Conservation (phyloP, 2,329 filamentous ascomycete genomes). For the Chrysoporthe austroafricana region DNA sequence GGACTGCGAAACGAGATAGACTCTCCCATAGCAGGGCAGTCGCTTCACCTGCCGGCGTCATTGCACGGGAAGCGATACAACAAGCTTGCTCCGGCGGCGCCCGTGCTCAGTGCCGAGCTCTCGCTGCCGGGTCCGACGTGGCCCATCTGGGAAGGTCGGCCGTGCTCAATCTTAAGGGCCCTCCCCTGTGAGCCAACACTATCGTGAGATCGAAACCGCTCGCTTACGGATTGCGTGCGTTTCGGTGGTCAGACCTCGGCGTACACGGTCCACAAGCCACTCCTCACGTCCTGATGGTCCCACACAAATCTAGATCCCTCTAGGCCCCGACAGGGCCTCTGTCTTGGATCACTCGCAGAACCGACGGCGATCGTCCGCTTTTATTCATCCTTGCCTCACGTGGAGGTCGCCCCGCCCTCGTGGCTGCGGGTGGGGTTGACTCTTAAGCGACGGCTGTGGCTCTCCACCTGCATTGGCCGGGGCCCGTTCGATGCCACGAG, state of each 20-base stretch:
- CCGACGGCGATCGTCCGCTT: neutral
- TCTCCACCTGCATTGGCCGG: too few species aligned
- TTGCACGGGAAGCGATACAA: neutral
- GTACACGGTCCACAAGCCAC: neutral
- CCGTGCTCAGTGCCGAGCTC: neutral
- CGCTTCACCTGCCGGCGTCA: neutral
- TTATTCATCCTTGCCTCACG: neutral
- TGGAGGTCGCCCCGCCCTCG: too few species aligned
- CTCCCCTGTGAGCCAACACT: neutral
- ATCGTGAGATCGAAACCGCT: neutral
- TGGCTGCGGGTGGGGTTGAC: too few species aligned
- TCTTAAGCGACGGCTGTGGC: too few species aligned
- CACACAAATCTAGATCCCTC: constrained; percentile 1
- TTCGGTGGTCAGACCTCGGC: constrained; percentile 4
- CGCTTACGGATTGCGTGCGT: constrained; percentile 6
- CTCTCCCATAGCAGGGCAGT: neutral
- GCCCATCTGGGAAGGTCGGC: constrained; percentile 6
- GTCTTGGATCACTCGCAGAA: neutral
- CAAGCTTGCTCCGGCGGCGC: neutral
- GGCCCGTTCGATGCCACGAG: too few species aligned
- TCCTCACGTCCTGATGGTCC: neutral
- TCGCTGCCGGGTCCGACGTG: neutral
- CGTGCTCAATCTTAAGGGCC: neutral
- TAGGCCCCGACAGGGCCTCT: neutral
- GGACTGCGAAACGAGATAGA: neutral